phyloP scores from a whole-genome alignment of 2,329 filamentous ascomycete species.

The Penicillium sp. region DNA sequence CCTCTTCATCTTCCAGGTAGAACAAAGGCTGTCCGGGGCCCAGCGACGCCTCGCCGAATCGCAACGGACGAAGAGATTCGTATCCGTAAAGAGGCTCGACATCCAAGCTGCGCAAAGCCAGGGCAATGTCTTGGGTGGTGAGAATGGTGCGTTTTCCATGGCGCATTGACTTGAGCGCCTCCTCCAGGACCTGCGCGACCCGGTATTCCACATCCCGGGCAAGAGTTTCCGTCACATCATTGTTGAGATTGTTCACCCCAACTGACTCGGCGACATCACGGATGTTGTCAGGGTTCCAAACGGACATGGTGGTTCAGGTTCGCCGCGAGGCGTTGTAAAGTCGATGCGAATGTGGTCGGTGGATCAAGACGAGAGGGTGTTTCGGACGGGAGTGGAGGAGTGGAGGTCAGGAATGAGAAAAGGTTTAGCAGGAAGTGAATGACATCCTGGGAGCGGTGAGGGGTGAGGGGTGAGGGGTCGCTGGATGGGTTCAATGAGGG shows the following conservation, averaged over 20 bases:
- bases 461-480: too few species aligned
- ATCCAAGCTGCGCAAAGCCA: conserved; percentile 78
- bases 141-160: conserved; percentile 79
- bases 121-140: conserved; percentile 80
- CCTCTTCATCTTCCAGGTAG: conserved; percentile 96
- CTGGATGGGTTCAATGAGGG: too few species aligned
- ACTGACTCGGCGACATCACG: conserved; percentile 94
- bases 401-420: background rate
- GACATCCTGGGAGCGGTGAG: conserved; percentile 19
- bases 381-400: background rate
- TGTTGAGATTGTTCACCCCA: conserved; percentile 71
- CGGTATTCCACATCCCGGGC: conserved; percentile 94
- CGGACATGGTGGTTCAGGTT: conserved; percentile 45
- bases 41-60: conserved; percentile 88
- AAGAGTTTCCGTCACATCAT: conserved; percentile 80
- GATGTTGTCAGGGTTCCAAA: conserved; percentile 97
- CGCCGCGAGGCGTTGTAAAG: background rate
- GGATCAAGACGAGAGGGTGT: too few species aligned
- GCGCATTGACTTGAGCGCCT: conserved; percentile 94
- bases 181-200: conserved; percentile 85
- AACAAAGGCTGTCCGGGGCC: conserved; percentile 91
- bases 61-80: conserved; percentile 79
- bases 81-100: conserved; percentile 96
- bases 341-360: conserved; percentile 1
- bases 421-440: conserved; percentile 4